Conservation (phyloP, 257 asterid species). For the Ophiorrhiza pumila region DNA sequence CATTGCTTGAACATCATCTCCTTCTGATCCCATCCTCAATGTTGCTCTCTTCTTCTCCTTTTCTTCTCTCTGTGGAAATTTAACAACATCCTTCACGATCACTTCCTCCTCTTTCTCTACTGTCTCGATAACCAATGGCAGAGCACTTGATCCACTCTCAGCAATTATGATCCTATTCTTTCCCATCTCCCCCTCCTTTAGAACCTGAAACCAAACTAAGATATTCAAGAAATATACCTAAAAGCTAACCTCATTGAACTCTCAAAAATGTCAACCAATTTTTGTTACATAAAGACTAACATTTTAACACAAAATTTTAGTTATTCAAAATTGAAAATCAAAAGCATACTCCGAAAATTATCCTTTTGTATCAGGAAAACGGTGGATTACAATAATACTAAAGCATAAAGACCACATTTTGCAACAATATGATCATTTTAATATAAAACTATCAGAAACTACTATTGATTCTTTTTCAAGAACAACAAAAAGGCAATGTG, state of each 20-base stretch:
- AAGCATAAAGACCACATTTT: background rate
- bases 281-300: background rate
- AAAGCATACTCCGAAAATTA: background rate
- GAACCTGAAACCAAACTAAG: conserved; percentile 32
- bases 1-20: conserved; percentile 72
- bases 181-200: conserved; percentile 67
- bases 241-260: background rate
- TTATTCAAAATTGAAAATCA: background rate
- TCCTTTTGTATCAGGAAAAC: background rate
- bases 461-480: background rate
- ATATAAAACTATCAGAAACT: background rate
- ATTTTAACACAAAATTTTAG: background rate
- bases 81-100: conserved; percentile 59
- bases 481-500: background rate
- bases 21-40: conserved; percentile 79
- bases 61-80: conserved; percentile 40
- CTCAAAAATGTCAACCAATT: background rate
- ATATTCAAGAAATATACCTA: background rate
- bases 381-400: background rate
- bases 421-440: background rate
- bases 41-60: conserved; percentile 41
- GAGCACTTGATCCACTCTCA: conserved; percentile 51
- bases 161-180: conserved; percentile 52
- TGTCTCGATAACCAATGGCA: conserved; percentile 51
- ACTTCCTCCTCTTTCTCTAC: conserved; percentile 42